A percentile compares a stretch with the other conserved stretches of the same genome.
phyloP scores from a whole-genome alignment of 2,329 filamentous ascomycete genomes.

The Colletotrichum phormii region DNA sequence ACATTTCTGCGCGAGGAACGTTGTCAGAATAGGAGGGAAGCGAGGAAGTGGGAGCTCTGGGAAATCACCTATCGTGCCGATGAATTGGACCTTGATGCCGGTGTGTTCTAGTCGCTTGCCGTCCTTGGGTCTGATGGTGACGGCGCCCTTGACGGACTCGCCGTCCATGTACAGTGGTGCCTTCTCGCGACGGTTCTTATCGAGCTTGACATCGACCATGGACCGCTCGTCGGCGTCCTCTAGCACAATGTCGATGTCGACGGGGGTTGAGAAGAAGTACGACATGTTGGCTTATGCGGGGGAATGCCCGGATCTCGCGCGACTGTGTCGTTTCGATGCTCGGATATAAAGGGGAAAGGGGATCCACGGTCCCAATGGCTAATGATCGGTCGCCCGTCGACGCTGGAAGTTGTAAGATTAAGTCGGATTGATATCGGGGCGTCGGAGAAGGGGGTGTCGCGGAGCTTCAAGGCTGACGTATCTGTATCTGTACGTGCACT shows the following conservation, averaged over 20 bases:
- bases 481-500: slow-evolving; percentile 16
- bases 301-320: slow-evolving; percentile 28
- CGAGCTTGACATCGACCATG: slow-evolving; percentile 97
- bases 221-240: slow-evolving; percentile 94
- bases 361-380: slow-evolving; percentile 1
- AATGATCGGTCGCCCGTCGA: neutral
- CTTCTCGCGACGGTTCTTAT: slow-evolving; percentile 98
- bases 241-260: slow-evolving; percentile 98
- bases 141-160: slow-evolving; percentile 95
- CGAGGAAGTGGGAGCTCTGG: slow-evolving; percentile 7
- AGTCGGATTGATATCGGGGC: slow-evolving; percentile 4
- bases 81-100: slow-evolving; percentile 99
- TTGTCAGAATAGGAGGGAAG: slow-evolving; percentile 4
- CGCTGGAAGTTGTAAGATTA: neutral
- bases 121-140: slow-evolving; percentile 96
- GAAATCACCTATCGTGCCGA: slow-evolving; percentile 88
- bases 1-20: slow-evolving; percentile 79
- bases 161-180: slow-evolving; percentile 97
- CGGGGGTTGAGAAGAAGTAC: slow-evolving; percentile 97
- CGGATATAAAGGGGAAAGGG: neutral
- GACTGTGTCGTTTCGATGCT: neutral
- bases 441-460: neutral
- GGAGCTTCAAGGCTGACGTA: slow-evolving; percentile 31
- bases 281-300: slow-evolving; percentile 73
- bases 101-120: slow-evolving; percentile 98